These are phyloP conservation scores for Raffaelea albimanens DNA, from an alignment of 2,329 filamentous ascomycete species.

Conservation along the genomic window DNA sequence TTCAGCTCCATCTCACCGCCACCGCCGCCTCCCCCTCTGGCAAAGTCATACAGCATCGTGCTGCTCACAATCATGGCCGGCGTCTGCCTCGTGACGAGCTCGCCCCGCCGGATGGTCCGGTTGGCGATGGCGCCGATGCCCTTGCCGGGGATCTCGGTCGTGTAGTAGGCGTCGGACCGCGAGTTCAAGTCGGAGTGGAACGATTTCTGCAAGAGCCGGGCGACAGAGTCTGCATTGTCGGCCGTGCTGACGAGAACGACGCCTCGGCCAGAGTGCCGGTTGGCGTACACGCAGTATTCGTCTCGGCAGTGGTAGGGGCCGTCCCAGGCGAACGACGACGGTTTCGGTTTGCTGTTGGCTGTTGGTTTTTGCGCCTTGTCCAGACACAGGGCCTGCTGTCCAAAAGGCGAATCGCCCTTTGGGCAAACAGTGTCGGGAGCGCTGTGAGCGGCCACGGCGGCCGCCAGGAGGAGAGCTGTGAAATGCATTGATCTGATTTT, in stretches of 20 bases:
- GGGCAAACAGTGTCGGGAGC: too few species aligned
- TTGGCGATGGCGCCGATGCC: slow-evolving; percentile 26
- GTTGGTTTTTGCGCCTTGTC: too few species aligned
- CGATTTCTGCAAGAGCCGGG: not conserved
- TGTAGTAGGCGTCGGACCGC: slow-evolving; percentile 18
- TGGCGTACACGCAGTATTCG: not conserved
- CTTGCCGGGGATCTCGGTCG: slow-evolving; percentile 22
- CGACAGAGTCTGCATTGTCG: slow-evolving; percentile 2
- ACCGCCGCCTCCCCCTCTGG: too few species aligned
- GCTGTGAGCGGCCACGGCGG: too few species aligned
- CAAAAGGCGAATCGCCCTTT: too few species aligned
- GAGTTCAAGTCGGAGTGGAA: not conserved
- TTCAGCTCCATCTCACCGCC: not conserved
- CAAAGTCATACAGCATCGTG: slow-evolving; percentile 5
- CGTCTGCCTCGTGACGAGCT: slow-evolving; percentile 22
- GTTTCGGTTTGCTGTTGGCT: not conserved
- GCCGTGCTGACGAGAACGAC: slow-evolving; percentile 13
- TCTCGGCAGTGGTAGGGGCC: too few species aligned
- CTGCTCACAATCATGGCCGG: slow-evolving; percentile 22
- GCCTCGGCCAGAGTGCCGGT: slow-evolving; percentile 11
- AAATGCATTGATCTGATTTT: too few species aligned
- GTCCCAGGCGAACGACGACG: too few species aligned
- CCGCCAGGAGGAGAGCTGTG: too few species aligned
- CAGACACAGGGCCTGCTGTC: too few species aligned
- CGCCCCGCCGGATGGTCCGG: slow-evolving; percentile 23